phyloP scores from a whole-genome alignment of 495 filamentous ascomycete species.

The Trichoderma gamsii region DNA sequence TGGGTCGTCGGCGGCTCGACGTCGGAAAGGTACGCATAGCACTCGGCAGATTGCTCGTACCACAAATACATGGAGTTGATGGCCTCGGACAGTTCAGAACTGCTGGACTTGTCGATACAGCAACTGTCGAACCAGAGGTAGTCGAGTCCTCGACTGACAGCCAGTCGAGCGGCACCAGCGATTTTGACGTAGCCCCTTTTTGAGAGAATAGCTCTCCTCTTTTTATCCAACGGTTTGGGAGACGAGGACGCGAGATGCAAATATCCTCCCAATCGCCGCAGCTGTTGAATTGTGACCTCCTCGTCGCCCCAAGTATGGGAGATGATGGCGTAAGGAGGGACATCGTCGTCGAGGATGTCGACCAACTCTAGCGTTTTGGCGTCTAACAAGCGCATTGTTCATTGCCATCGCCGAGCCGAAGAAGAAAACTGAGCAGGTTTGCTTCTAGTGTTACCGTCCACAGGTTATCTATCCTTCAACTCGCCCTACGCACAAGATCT shows the following conservation, averaged over 20 bases:
- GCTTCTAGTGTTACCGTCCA: no score
- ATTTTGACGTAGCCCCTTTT: slow-evolving; percentile 27
- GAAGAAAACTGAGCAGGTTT: not conserved
- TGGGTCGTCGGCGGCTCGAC: not conserved
- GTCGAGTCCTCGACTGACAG: slow-evolving; percentile 17
- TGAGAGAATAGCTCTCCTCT: not conserved
- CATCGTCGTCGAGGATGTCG: not conserved
- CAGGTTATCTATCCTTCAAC: no score
- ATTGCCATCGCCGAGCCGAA: not conserved
- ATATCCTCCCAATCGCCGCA: not conserved
- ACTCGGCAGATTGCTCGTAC: slow-evolving; percentile 33
- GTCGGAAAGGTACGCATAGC: slow-evolving; percentile 38
- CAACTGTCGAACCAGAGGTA: slow-evolving; percentile 38
- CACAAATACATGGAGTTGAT: slow-evolving; percentile 40
- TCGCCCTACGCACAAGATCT: not conserved
- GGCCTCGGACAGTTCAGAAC: slow-evolving; percentile 39
- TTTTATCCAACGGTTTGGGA: not conserved
- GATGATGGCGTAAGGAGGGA: slow-evolving; percentile 20
- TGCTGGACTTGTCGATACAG: slow-evolving; percentile 42
- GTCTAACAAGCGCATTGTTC: not conserved
- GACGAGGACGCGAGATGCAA: not conserved
- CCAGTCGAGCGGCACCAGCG: slow-evolving; percentile 20
- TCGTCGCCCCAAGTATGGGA: slow-evolving; percentile 24
- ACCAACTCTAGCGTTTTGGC: slow-evolving; percentile 13
- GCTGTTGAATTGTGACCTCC: slow-evolving; percentile 23